Percentiles rank a stretch among this genome's conserved stretches.
These are phyloP conservation scores for Gossypium schwendimanii DNA, from an alignment of 441 rosid species.

Conservation along the genomic window DNA sequence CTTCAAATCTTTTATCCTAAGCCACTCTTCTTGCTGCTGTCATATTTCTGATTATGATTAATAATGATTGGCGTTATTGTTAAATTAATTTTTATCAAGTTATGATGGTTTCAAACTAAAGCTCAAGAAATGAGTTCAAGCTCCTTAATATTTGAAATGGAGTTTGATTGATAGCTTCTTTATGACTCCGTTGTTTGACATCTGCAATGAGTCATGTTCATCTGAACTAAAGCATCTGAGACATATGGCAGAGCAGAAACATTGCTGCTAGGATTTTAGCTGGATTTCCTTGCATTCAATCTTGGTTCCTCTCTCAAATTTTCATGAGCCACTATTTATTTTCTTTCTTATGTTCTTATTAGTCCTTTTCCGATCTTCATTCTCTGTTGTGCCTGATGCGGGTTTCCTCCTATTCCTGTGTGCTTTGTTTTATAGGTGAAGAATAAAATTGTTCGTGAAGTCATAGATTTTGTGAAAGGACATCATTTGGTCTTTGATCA, in stretches of 20 bases:
- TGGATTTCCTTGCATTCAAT: background rate
- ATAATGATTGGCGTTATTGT: background rate
- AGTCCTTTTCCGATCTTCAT: background rate
- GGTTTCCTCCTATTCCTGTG: background rate
- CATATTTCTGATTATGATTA: background rate
- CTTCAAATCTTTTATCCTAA: background rate
- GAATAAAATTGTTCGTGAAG: conserved; percentile 85
- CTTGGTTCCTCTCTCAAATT: background rate
- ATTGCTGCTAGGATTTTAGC: background rate
- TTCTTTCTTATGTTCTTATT: background rate
- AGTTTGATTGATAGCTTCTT: background rate
- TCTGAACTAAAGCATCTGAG: background rate
- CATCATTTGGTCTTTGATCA: conserved; percentile 73
- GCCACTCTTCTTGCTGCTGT: background rate
- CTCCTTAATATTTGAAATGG: background rate
- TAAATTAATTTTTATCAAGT: background rate
- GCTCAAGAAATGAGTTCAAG: background rate
- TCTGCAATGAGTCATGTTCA: background rate
- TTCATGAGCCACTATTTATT: background rate
- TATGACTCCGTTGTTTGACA: background rate
- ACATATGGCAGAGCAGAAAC: background rate
- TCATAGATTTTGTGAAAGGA: conserved; percentile 72
- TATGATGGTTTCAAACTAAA: background rate
- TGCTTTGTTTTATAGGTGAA: conserved; percentile 50
- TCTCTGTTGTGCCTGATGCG: background rate